Conservation (phyloP, 495 filamentous ascomycete species). For the Friedmanniomyces simplex region DNA sequence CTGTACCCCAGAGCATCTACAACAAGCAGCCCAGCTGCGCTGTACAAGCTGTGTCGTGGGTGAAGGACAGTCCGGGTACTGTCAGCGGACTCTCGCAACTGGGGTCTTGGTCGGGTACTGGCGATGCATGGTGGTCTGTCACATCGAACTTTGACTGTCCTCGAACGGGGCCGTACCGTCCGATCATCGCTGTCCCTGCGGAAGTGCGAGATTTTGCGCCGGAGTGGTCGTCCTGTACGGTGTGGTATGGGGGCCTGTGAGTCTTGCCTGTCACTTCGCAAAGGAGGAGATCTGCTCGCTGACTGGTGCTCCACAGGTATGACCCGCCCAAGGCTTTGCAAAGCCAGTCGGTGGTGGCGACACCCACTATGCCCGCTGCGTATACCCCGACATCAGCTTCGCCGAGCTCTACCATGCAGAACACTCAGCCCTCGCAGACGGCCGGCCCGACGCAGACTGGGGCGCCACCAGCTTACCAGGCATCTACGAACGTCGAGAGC, state of each 20-base stretch:
- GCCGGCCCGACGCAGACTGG: not conserved
- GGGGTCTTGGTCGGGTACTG: not conserved
- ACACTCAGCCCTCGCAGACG: not conserved
- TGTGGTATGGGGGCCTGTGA: not conserved
- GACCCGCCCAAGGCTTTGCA: not conserved
- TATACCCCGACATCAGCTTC: not conserved
- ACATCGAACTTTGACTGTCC: not conserved
- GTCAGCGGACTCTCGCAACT: not conserved
- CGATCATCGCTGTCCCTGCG: not conserved
- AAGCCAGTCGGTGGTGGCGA: not conserved
- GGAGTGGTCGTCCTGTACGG: not conserved
- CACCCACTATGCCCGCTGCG: not conserved
- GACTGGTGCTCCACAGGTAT: not conserved
- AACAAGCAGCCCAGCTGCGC: constrained; percentile 3
- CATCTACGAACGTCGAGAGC: not conserved
- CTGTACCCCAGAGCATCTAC: constrained; percentile 2
- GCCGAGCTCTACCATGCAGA: not conserved
- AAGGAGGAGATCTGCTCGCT: not conserved
- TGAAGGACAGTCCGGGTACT: not conserved
- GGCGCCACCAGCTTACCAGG: not conserved
- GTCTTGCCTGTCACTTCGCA: not conserved
- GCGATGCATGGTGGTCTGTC: not conserved
- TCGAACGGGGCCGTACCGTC: not conserved
- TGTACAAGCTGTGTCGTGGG: not conserved
- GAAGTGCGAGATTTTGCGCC: not conserved